Conservation (phyloP, 768 basidiomycete species). For the Gloeopeniophorella convolvens region DNA sequence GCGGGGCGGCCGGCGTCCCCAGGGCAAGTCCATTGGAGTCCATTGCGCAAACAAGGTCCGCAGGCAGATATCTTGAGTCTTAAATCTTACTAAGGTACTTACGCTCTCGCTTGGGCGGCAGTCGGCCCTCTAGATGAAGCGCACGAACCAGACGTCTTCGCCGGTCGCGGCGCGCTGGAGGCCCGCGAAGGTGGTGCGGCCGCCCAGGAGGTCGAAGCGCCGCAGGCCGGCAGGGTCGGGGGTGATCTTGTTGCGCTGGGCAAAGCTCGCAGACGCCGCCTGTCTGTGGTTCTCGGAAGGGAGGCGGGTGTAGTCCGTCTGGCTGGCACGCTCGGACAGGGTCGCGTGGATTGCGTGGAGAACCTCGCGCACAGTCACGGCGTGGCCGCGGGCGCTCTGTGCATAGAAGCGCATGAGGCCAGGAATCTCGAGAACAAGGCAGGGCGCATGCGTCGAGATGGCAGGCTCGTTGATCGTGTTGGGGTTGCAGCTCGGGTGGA, state of each 20-base stretch:
- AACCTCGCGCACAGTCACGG: conserved; percentile 17
- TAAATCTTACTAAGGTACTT: too few species aligned
- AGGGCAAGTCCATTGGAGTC: too few species aligned
- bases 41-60: too few species aligned
- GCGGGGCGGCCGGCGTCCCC: too few species aligned
- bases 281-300: conserved; percentile 9
- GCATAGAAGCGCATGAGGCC: conserved; percentile 16
- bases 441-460: conserved; percentile 9
- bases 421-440: conserved; percentile 15
- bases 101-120: too few species aligned
- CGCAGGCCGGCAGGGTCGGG: conserved; percentile 14
- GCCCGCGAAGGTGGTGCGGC: conserved; percentile 13
- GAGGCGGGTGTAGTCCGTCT: conserved; percentile 7
- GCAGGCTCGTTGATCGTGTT: conserved; percentile 12
- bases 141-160: conserved; percentile 13
- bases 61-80: too few species aligned
- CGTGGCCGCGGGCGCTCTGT: background rate
- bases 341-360: conserved; percentile 12
- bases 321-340: conserved; percentile 11
- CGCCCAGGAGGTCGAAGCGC: conserved; percentile 16
- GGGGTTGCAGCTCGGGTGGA: conserved; percentile 14
- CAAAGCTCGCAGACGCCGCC: conserved; percentile 11
- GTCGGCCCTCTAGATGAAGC: conserved; percentile 13
- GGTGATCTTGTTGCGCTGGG: conserved; percentile 9
- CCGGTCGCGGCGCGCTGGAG: conserved; percentile 16